Evolutionary conservation across 164 flowering plant species (phyloP).

Genomic region (Vitis rupestris): DNA sequence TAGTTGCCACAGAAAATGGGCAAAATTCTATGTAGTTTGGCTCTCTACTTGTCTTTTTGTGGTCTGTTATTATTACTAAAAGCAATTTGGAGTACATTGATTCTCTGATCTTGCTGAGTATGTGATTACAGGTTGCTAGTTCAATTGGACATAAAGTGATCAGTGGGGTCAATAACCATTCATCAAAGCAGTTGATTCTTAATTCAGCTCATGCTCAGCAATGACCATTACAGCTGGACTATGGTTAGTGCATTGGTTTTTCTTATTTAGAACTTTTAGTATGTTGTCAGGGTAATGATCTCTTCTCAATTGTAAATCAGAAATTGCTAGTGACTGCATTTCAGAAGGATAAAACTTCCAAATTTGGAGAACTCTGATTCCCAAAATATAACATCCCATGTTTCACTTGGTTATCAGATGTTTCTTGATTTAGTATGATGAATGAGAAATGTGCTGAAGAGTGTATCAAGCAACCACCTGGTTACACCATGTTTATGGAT

Average conservation of each 20-base stretch:
- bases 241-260: background rate
- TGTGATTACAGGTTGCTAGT: constrained; percentile 21
- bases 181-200: constrained; percentile 3
- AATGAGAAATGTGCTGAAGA: background rate
- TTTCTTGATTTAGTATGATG: background rate
- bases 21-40: no score
- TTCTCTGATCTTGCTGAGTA: background rate
- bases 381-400: background rate
- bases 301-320: background rate
- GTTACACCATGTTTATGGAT: background rate
- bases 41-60: no score
- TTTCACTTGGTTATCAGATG: background rate
- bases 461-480: background rate
- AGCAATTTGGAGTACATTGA: background rate
- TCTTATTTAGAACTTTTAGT: background rate
- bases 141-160: constrained; percentile 23
- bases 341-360: background rate
- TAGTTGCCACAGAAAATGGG: no score
- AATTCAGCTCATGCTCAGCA: background rate
- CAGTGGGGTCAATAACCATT: background rate
- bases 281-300: background rate
- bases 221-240: background rate
- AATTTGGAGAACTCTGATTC: background rate
- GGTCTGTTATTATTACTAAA: no score
- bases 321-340: background rate